phyloP scores from a whole-genome alignment of 2,329 filamentous ascomycete species.

The Drechslerella coelobrocha region DNA sequence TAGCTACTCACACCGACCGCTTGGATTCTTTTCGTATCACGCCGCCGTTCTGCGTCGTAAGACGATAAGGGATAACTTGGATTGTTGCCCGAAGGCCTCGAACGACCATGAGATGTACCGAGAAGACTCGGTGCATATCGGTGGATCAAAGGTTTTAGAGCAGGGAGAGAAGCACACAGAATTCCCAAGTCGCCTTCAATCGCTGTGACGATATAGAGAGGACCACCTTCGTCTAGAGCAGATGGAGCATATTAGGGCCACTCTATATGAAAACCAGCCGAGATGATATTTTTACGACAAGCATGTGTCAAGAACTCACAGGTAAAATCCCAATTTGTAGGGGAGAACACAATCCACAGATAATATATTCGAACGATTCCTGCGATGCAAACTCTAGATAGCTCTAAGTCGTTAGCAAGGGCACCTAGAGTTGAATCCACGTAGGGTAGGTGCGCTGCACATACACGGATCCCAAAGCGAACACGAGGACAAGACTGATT shows the following conservation, averaged over 20 bases:
- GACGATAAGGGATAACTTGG: conserved; percentile 43
- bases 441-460: not conserved
- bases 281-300: not conserved
- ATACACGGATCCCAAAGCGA: conserved; percentile 49
- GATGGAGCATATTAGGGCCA: too few species aligned
- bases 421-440: not conserved
- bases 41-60: conserved; percentile 35
- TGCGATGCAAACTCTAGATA: conserved; percentile 38
- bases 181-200: conserved; percentile 50
- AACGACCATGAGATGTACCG: conserved; percentile 15
- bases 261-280: too few species aligned
- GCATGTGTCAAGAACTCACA: conserved; percentile 25
- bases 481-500: conserved; percentile 43
- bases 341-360: conserved; percentile 41
- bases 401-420: conserved; percentile 5
- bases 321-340: conserved; percentile 42
- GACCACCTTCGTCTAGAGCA: conserved; percentile 31
- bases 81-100: conserved; percentile 24
- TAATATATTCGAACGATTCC: conserved; percentile 50
- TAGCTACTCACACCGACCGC: conserved; percentile 19
- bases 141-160: conserved; percentile 44
- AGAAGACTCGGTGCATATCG: conserved; percentile 41
- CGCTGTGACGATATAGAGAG: conserved; percentile 44
- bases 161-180: conserved; percentile 43
- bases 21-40: conserved; percentile 25